Evolutionary conservation across 2,329 filamentous ascomycete genomes (phyloP).

Genomic region (Monosporascus sp.): DNA sequence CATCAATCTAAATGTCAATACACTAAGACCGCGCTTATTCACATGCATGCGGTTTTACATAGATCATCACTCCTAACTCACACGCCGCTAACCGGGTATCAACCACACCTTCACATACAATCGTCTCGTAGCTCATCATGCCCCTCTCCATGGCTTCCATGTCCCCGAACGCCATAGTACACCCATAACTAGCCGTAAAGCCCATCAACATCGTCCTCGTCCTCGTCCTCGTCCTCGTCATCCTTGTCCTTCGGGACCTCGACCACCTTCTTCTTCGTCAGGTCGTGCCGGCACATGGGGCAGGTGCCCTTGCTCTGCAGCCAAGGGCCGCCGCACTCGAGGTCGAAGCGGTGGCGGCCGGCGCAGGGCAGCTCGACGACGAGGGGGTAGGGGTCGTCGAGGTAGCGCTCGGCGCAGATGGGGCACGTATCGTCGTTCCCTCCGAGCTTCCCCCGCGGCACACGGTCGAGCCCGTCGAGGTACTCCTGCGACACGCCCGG

Average conservation of each 20-base stretch:
- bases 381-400: constrained; percentile 57
- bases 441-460: constrained; percentile 43
- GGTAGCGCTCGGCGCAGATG: constrained; percentile 57
- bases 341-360: constrained; percentile 52
- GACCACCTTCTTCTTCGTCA: constrained; percentile 46
- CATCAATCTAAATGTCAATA: neutral
- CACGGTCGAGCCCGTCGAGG: constrained; percentile 54
- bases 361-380: constrained; percentile 61
- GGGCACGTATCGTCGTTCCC: constrained; percentile 48
- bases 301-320: constrained; percentile 58
- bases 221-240: constrained; percentile 48
- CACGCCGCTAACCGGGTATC: too few relatives aligned
- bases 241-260: constrained; percentile 35
- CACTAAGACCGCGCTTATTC: too few relatives aligned
- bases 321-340: constrained; percentile 65
- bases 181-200: constrained; percentile 33
- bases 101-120: too few relatives aligned
- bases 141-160: constrained; percentile 1
- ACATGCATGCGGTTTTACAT: too few relatives aligned
- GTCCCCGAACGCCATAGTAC: neutral
- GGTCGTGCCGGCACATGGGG: constrained; percentile 56
- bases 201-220: constrained; percentile 47
- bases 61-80: too few relatives aligned
- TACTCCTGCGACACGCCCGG: constrained; percentile 54
- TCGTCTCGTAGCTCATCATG: neutral